Evolutionary conservation across 2,329 filamentous ascomycete genomes (phyloP), one percentile per base, ranked within the genome.

Genomic region (Fusarium luffae): DNA sequence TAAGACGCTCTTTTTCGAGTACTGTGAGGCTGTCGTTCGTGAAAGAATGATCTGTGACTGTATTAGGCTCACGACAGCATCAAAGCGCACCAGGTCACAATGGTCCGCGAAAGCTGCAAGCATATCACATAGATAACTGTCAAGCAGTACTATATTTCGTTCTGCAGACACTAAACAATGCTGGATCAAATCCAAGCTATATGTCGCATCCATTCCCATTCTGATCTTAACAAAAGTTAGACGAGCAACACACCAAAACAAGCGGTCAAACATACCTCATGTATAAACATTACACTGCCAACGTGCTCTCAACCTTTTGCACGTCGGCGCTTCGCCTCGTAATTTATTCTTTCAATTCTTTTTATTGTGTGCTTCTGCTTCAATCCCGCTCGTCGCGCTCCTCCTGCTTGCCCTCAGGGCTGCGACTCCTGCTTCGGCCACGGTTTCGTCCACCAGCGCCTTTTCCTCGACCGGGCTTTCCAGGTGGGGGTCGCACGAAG

Each of bases 401-500:
- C 5, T 76, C 77, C 9, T 66, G 78, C n/a, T 80, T 81, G 14
- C 72, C 79, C 7, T 77, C 82, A 4, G 84, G 85, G 62, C 84
- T 86, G 44, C 83, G 78, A 72, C 85, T 86, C 47, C 86, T 81
- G 68, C 83, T 85, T 58, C 86, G 75, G 40, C 82, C 81, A 64
- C 82, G 79, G 63, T 82, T 80, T 34, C 84, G 77, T 4, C 81
- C 79, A 16, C 81, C 80, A 4, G 79, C 77, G 5, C 73, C 78
- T 32, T 81, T 78, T 21, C 80, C 81, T 3, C 79, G 76, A 2
- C 79, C 80, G 5, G 78, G 79, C 51, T 82, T 80, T 59, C 84
- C 86, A 19, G 90, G 91, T 18, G 92, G 92, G 60, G 93, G 93
- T 50, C 93, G 85, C 63, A 96, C 93, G 77, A 96, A 96, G 2